Conservation (phyloP, 2,329 filamentous ascomycete species). For the Dactylellina sp. region DNA sequence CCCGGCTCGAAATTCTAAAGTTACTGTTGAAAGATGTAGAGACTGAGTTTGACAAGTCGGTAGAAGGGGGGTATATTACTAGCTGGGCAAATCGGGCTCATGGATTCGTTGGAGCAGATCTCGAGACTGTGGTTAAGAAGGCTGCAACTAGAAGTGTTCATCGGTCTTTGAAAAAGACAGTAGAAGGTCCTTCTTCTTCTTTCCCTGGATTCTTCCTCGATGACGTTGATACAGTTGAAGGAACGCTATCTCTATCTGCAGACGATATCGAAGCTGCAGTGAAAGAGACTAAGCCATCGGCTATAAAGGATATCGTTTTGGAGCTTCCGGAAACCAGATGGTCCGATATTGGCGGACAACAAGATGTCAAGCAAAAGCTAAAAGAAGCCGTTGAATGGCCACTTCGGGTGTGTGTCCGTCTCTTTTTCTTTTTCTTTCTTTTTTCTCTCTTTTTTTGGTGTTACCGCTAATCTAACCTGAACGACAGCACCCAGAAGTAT, state of each 20-base stretch:
- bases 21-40: slow-evolving; percentile 58
- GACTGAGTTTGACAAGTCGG: slow-evolving; percentile 48
- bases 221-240: slow-evolving; percentile 28
- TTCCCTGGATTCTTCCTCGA: slow-evolving; percentile 53
- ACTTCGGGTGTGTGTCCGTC: slow-evolving; percentile 55
- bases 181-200: background rate
- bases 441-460: background rate
- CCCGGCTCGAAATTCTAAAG: slow-evolving; percentile 59
- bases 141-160: slow-evolving; percentile 51
- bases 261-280: slow-evolving; percentile 69
- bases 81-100: slow-evolving; percentile 59
- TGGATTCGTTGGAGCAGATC: slow-evolving; percentile 60
- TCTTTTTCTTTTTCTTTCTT: background rate
- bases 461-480: background rate
- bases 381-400: slow-evolving; percentile 61
- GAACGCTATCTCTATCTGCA: slow-evolving; percentile 38
- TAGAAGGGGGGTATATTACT: slow-evolving; percentile 56
- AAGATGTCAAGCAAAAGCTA: slow-evolving; percentile 68
- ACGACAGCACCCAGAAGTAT: slow-evolving; percentile 60
- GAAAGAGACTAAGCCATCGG: slow-evolving; percentile 71
- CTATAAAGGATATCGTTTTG: slow-evolving; percentile 74
- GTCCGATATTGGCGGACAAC: slow-evolving; percentile 75
- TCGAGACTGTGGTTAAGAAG: slow-evolving; percentile 58
- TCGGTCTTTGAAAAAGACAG: slow-evolving; percentile 30
- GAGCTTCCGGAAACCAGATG: slow-evolving; percentile 75